phyloP scores from a whole-genome alignment of 2,329 filamentous ascomycete species.

The Colletotrichum ledebouriae region DNA sequence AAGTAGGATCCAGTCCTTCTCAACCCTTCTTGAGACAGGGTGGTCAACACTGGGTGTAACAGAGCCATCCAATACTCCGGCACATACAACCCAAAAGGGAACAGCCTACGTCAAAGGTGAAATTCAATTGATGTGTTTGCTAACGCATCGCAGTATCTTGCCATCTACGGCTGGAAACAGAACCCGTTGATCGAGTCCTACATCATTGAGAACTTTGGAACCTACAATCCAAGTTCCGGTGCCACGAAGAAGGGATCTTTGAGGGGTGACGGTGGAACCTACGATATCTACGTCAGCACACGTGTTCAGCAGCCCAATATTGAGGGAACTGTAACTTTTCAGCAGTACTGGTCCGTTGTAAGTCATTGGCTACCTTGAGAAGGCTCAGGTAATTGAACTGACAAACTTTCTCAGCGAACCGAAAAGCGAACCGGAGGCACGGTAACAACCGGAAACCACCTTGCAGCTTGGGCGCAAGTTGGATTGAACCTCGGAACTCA shows the following conservation, averaged over 20 bases:
- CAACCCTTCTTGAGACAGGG: not conserved
- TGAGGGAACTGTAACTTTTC: slow-evolving; percentile 61
- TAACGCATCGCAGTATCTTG: slow-evolving; percentile 56
- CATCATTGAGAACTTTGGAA: slow-evolving; percentile 60
- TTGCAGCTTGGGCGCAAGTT: slow-evolving; percentile 63
- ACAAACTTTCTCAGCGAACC: slow-evolving; percentile 47
- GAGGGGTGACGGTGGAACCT: slow-evolving; percentile 52
- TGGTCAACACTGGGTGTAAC: not conserved
- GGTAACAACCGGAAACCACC: slow-evolving; percentile 65
- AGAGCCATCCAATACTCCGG: slow-evolving; percentile 47
- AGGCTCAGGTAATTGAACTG: slow-evolving; percentile 44
- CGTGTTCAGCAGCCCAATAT: slow-evolving; percentile 60
- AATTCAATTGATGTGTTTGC: not conserved
- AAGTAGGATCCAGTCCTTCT: slow-evolving; percentile 44
- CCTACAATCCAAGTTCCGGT: slow-evolving; percentile 56
- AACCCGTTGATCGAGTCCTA: slow-evolving; percentile 55
- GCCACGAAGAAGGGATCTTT: slow-evolving; percentile 51
- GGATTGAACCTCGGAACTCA: slow-evolving; percentile 62
- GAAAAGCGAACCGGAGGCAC: slow-evolving; percentile 62
- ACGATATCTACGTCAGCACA: slow-evolving; percentile 53
- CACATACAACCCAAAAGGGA: slow-evolving; percentile 47
- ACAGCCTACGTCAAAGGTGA: slow-evolving; percentile 43
- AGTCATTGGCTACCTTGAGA: slow-evolving; percentile 31
- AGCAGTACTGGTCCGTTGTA: slow-evolving; percentile 65
- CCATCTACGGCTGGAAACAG: slow-evolving; percentile 58